Evolutionary conservation across 2,329 filamentous ascomycete genomes (phyloP).

Genomic region (Claviceps purpurea): DNA sequence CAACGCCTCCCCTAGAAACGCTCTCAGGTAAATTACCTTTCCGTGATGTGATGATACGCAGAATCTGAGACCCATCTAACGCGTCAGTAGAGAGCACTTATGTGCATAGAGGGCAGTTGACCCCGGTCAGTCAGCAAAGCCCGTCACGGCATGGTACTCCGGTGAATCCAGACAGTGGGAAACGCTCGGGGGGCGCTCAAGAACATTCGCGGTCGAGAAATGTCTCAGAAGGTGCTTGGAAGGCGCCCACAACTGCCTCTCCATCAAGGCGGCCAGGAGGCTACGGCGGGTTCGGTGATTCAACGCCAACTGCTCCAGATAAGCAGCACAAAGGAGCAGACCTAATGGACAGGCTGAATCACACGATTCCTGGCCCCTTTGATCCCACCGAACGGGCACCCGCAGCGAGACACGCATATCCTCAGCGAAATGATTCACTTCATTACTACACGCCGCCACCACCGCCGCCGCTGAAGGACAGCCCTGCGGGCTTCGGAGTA

Average conservation of each 20-base stretch:
- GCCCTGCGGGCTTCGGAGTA: slow-evolving; percentile 45
- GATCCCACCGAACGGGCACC: slow-evolving; percentile 30
- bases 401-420: slow-evolving; percentile 20
- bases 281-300: slow-evolving; percentile 32
- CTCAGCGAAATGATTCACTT: slow-evolving; percentile 17
- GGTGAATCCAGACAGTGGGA: slow-evolving; percentile 35
- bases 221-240: background rate
- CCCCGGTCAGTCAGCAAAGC: slow-evolving; percentile 47
- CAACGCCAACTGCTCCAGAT: slow-evolving; percentile 1
- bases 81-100: slow-evolving; percentile 18
- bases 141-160: slow-evolving; percentile 52
- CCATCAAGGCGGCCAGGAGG: slow-evolving; percentile 25
- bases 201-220: slow-evolving; percentile 29
- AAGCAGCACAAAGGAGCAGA: slow-evolving; percentile 14
- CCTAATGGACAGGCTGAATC: slow-evolving; percentile 49
- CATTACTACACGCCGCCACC: slow-evolving; percentile 8
- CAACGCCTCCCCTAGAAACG: slow-evolving; percentile 37
- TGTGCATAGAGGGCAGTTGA: slow-evolving; percentile 43
- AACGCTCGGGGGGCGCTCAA: slow-evolving; percentile 27
- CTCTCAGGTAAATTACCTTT: slow-evolving; percentile 32
- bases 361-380: slow-evolving; percentile 54
- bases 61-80: background rate
- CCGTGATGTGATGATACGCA: background rate
- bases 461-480: slow-evolving; percentile 31
- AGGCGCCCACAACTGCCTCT: background rate